Evolutionary conservation across 2,329 filamentous ascomycete species (phyloP).

Genomic region (Aquanectria penicillioides): DNA sequence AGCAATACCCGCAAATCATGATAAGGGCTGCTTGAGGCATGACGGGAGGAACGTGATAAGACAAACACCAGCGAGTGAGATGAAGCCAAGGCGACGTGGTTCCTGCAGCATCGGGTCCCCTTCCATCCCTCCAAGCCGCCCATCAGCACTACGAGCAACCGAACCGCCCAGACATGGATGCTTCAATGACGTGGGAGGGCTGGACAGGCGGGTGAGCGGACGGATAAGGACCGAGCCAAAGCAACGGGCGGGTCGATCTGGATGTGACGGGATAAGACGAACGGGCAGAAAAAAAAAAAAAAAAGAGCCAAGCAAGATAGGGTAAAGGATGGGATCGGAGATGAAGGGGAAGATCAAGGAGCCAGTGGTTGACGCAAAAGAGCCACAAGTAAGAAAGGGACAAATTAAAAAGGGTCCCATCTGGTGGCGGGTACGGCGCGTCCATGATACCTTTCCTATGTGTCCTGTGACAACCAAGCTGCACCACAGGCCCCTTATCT

Average conservation of each 20-base stretch:
- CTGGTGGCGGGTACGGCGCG: slow-evolving; percentile 25
- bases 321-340: no score
- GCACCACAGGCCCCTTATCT: slow-evolving; percentile 7
- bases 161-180: not conserved
- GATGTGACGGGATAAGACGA: not conserved
- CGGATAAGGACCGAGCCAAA: slow-evolving; percentile 7
- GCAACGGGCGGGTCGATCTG: not conserved
- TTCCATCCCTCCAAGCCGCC: no score
- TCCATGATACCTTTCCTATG: not conserved
- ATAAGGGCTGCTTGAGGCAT: not conserved
- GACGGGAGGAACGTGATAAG: slow-evolving; percentile 11
- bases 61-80: no score
- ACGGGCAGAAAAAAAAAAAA: not conserved
- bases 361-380: no score
- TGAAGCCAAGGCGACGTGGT: not conserved
- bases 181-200: not conserved
- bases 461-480: not conserved
- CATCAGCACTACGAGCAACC: not conserved
- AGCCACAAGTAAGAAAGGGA: no score
- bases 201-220: not conserved
- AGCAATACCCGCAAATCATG: not conserved
- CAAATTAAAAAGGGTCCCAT: no score
- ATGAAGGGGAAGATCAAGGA: no score
- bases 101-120: slow-evolving; percentile 23
- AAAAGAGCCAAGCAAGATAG: no score